Evolutionary conservation across 768 basidiomycete species (phyloP), one percentile per base, ranked within the genome.

Genomic region (Dioszegia aurantiaca): DNA sequence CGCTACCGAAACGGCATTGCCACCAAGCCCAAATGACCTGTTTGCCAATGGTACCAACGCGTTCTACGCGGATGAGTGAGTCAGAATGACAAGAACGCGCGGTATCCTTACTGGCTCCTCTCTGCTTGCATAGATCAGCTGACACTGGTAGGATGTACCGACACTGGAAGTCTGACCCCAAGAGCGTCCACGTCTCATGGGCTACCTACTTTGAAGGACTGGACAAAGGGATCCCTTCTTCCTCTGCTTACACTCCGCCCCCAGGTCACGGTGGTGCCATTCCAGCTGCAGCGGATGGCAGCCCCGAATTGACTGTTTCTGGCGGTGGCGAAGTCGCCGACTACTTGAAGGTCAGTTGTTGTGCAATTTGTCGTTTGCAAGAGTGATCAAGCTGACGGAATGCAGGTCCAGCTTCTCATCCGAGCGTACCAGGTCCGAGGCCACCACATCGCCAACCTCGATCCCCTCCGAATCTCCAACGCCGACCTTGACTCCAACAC

Each of bases 371-470:
- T 23, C n/a, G 14, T 37, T 12, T 10, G 14, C 4, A 8, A 21
- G 30, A 5, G 51, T 16, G 26, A 43, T 11, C 19, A 45, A 31
- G 39, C 36, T 46, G 31, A 56, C 43, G 42, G 24, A 43, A 16
- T 41, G 2, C 72, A 98, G 94, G 87, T 91, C 17, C 95, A 99
- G 88, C 83, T 98, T 27, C 86, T 99, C 56, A 91, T 97, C 52
- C 87, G 95, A 56, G 95, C 95, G 2, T 99, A 95, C 79, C 95
- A 99, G 85, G 95, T 99, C 17, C 89, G 94, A 59, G 95, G 95
- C 16, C 95, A 99, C 71, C 92, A 97, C 69, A 82, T 92, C 58
- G 95, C 94, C 33, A 88, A 95, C 63, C 82, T 99, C 53, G 95
- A 99, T 75, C 95, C 95, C 30, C 84, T 99, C 17, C 92, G 92